Evolutionary conservation across 2,329 filamentous ascomycete genomes (phyloP).

Genomic region (Scedosporium apiospermum): DNA sequence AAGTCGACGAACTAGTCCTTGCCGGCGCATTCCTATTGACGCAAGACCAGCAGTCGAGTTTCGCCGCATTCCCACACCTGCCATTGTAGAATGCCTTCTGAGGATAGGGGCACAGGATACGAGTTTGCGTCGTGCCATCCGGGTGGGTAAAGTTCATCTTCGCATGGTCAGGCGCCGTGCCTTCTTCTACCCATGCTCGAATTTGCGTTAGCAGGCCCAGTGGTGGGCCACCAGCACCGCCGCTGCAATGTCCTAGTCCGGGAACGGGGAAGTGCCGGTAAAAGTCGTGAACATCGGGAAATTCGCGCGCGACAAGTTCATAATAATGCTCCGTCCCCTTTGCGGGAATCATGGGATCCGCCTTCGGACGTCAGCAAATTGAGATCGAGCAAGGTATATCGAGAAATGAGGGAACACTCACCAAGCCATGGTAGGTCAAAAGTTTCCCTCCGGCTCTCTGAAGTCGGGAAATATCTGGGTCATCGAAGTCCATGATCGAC

Average conservation of each 20-base stretch:
- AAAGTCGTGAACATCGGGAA: neutral
- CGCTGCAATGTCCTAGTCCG: conserved; percentile 7
- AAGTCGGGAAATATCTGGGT: neutral
- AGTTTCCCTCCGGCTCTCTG: neutral
- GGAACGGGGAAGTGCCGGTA: conserved; percentile 8
- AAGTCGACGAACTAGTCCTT: no score
- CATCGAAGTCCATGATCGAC: neutral
- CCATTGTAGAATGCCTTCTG: no score
- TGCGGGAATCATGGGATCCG: neutral
- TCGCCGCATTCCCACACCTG: no score
- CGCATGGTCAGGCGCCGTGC: no score
- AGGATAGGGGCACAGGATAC: no score
- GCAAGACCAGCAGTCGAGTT: no score
- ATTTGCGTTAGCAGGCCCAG: no score
- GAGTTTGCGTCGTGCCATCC: no score
- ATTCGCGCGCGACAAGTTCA: neutral
- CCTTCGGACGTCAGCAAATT: neutral
- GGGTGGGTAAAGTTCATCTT: no score
- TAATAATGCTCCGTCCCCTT: conserved; percentile 5
- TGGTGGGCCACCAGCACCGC: neutral
- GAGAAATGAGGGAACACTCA: neutral
- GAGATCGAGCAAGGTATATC: neutral
- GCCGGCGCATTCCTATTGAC: no score
- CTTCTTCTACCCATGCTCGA: no score
- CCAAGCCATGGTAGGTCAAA: neutral